Percentiles rank a stretch among this genome's conserved stretches.
Conservation (phyloP, 495 filamentous ascomycete genomes). For the Friedmanniomyces simplex region DNA sequence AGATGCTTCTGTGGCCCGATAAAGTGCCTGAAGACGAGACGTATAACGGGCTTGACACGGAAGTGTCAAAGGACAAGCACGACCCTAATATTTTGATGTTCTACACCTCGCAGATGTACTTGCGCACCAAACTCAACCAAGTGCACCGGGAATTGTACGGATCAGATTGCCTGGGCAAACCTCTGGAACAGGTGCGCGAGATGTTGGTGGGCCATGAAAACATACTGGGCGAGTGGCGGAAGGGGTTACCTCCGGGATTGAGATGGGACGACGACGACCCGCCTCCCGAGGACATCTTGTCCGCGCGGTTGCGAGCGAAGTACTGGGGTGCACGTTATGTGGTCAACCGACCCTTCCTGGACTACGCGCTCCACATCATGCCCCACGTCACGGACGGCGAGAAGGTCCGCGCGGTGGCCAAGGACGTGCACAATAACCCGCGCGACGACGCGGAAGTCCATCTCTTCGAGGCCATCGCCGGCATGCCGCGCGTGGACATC, state of each 20-base stretch:
- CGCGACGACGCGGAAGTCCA: constrained; percentile 16
- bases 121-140: constrained; percentile 75
- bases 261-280: constrained; percentile 52
- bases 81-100: constrained; percentile 37
- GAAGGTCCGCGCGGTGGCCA: constrained; percentile 7
- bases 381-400: constrained; percentile 4
- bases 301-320: constrained; percentile 79
- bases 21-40: constrained; percentile 18
- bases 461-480: constrained; percentile 16
- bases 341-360: constrained; percentile 73
- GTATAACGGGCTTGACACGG: constrained; percentile 4
- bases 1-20: constrained; percentile 54
- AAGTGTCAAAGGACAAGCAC: not conserved
- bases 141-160: constrained; percentile 52
- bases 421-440: constrained; percentile 12
- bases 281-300: constrained; percentile 66
- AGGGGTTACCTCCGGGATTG: constrained; percentile 36
- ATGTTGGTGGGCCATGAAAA: constrained; percentile 12
- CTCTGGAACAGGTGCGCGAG: not conserved
- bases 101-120: constrained; percentile 75
- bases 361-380: constrained; percentile 47
- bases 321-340: constrained; percentile 89
- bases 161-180: constrained; percentile 1
- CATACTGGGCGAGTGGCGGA: constrained; percentile 36
- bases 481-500: constrained; percentile 28